Evolutionary conservation across 2,329 filamentous ascomycete genomes (phyloP), one percentile per base, ranked within the genome.

Genomic region (Macroventuria anomochaeta): DNA sequence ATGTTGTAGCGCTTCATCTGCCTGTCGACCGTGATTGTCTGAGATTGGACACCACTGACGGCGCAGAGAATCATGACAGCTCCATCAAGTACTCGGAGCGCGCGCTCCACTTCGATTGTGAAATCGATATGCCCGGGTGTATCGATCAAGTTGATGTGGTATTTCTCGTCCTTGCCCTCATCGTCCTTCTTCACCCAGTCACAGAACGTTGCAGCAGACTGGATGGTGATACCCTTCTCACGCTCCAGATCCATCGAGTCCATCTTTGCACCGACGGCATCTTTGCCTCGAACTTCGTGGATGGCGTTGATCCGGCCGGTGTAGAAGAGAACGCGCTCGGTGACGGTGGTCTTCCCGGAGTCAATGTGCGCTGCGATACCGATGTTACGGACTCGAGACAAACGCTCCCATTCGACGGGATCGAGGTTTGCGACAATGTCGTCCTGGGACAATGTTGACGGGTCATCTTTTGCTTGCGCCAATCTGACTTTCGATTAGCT

Each of bases 1-100:
- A 99, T 88, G 72, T 97, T 93, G 82, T 99, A 99, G 65, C 95
- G 88, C 81, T 92, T 91, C 95, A 99, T 99, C 80, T 99, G 95
- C 66, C 95, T 86, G 76, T 99, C 93, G 61, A 99, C 95, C 1
- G 95, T 99, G 67, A 97, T 97, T 17, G 95, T 99, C 79, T 99
- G 95, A 72, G 89, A 93, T 79, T 99, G 95, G 28, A 99, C 95
- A 72, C 95, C 95, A 69, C 91, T 96, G 57, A 97, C 95, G 58
- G 95, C 95, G 74, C 95, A 99, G 51, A 99, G 83, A 76, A 99
- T 96, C 93, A 99, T 96, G 73, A 97, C 92, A 50, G 95, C 95
- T 61, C 95, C 95, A 71, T 99, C 95, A 34, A 99, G 83, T 55
- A 99, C 95, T 75, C 95, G 86, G 73, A 99, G 80, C 53, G 95